Base-by-base conservation (phyloP, 2,329 filamentous ascomycete genomes). In the Exophiala aquamarina region DNA sequence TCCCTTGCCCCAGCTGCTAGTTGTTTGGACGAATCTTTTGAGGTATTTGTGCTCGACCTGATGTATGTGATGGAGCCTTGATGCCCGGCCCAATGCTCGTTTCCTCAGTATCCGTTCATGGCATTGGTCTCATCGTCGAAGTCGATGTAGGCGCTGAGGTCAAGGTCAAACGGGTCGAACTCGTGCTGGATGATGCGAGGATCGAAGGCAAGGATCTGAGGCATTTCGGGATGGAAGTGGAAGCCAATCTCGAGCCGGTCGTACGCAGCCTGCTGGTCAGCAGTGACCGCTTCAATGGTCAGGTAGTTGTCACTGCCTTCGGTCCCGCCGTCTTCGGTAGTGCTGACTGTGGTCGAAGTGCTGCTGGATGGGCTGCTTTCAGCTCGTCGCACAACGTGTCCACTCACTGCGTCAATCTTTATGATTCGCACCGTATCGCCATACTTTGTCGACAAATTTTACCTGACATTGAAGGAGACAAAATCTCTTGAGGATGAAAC, bases 131-230 rank as follows among this genome's bases (percentile, higher is more conserved):
- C n/a, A n/a, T n/a, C 6, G 23, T 21, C 35, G 18, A 37, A 37
- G n/a, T 86, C 23, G 19, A 48, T 34, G 35, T 43, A 36, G 4
- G n/a, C 39, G 23, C 40, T 44, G 7, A 50, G 18, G 17, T 53
- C 56, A 11, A 65, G 52, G 29, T 63, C 52, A 38, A 60, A 65
- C 8, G 49, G 50, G 41, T 65, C 54, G 34, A 64, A 65, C 17
- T 56, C 44, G 39, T 56, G 51, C 26, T 59, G 59, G 44, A 59
- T 45, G 43, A 52, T 37, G n/a, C 52, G 55, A 13, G 62, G 62
- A 33, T 63, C 59, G 37, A 60, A 64, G 15, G 44, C 50, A 14
- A 55, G 39, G 26, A 58, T 37, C 3, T 53, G 52, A n/a, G 43
- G 41, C 29, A 55, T 37, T 1, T 47, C 34, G 1, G 61, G 60